Percentiles rank a stretch among this genome's conserved stretches.
These are phyloP conservation scores for Clohesyomyces aquaticus DNA, from an alignment of 495 filamentous ascomycete species.

Conservation along the genomic window DNA sequence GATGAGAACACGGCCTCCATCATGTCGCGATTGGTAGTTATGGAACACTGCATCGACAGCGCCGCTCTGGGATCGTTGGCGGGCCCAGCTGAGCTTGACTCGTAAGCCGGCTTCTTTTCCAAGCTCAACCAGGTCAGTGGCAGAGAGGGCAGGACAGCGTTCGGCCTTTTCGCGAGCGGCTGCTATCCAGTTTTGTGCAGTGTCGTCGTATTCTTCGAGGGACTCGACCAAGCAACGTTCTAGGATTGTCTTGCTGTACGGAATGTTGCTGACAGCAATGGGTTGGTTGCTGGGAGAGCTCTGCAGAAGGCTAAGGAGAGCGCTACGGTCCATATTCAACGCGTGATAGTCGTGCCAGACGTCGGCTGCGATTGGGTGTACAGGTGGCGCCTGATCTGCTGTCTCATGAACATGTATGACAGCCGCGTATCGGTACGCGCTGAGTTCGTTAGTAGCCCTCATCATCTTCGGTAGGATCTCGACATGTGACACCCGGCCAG, in stretches of 20 bases:
- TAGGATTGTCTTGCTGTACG: constrained; percentile 1
- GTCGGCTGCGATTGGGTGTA: no score
- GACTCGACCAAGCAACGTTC: neutral
- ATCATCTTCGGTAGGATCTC: no score
- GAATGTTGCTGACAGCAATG: neutral
- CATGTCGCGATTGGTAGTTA: neutral
- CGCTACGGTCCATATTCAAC: no score
- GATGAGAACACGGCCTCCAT: neutral
- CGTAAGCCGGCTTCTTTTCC: neutral
- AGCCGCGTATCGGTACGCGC: no score
- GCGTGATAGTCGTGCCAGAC: no score
- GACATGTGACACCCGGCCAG: no score
- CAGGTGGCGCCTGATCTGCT: no score
- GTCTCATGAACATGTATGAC: no score
- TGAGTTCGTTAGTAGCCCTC: no score
- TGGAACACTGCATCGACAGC: neutral
- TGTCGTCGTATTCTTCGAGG: neutral
- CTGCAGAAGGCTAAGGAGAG: no score
- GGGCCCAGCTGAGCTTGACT: neutral
- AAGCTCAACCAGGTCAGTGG: neutral
- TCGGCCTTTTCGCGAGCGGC: neutral
- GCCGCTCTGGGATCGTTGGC: neutral
- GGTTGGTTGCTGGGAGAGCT: neutral
- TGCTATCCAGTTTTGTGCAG: neutral
- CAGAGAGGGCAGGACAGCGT: neutral